Evolutionary conservation across 2,329 filamentous ascomycete species (phyloP), one percentile per base, ranked within the genome.

Genomic region (Claviceps cyperi): DNA sequence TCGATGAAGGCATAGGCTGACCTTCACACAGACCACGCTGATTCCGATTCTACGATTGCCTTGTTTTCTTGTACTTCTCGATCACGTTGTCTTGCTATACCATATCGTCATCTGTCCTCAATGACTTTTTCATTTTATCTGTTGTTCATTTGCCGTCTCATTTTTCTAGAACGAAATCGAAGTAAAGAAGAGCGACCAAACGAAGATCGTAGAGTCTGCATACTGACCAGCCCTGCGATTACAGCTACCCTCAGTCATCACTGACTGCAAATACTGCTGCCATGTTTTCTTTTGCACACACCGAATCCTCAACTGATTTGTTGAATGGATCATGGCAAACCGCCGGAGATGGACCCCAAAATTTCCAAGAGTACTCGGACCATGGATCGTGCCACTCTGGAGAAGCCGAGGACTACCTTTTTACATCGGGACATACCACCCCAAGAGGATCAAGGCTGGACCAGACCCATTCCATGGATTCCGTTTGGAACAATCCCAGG

Each of bases 211-310:
- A 66, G 67, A 72, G 68, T 75, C 66, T 71, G 69, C 62, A 74
- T 67, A 80, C 76, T 80, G 73, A 80, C 74, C 67, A 63, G 59
- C 62, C 56, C 69, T 77, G 75, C 72, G 73, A 77, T 54, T 77
- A 73, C 64, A 79, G 75, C 69, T 74, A 70, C 60, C 67, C 70
- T 53, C 74, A 74, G 61, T 67, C 71, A 62, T 67, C 71, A 54
- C 68, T 78, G 67, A 63, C 72, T 60, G 65, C 72, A 60, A 68
- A 62, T 65, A 61, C 71, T 51, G 66, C 66, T 57, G 72, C 72
- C 64, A 70, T 76, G 64, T 76, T 77, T 73, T 69, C 74, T 67
- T 77, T 74, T 66, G 71, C 72, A 72, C 75, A 77, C 62, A 74
- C 75, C 73, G 76, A 73, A 75, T 73, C 74, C 70, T 68, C 73